Conservation (phyloP, 2,329 filamentous ascomycete species). For the Fusarium chlamydosporum region DNA sequence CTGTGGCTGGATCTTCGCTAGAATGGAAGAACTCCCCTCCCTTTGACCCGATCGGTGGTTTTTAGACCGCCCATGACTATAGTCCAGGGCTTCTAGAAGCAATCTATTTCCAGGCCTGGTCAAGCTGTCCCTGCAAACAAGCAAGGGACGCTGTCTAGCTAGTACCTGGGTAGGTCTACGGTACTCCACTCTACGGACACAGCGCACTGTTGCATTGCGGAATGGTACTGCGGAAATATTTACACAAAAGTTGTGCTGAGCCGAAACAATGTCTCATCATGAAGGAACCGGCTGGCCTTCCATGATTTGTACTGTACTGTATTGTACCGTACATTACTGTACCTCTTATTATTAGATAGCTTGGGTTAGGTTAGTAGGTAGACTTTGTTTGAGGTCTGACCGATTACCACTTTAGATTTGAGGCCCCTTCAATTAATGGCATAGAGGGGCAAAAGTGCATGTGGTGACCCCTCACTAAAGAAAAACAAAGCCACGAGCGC, state of each 20-base stretch:
- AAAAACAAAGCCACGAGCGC: conserved; percentile 4
- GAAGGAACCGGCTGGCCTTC: neutral
- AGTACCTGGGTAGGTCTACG: too few relatives aligned
- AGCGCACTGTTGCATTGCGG: conserved; percentile 4
- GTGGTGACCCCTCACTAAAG: conserved; percentile 2
- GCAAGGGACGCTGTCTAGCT: neutral
- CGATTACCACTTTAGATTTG: conserved; percentile 29
- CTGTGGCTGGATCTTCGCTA: conserved; percentile 15
- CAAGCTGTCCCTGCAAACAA: conserved; percentile 1
- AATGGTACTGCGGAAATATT: conserved; percentile 14
- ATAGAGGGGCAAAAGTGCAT: neutral
- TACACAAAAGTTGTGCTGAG: conserved; percentile 5
- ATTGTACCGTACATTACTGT: neutral
- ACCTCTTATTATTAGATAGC: neutral
- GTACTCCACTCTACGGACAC: neutral
- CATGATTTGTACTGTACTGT: neutral
- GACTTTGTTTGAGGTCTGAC: conserved; percentile 24
- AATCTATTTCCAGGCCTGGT: conserved; percentile 14
- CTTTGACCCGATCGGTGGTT: conserved; percentile 6
- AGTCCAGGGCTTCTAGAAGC: conserved; percentile 34
- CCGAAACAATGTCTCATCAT: conserved; percentile 3
- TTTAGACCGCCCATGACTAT: conserved; percentile 9
- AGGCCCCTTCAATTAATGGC: conserved; percentile 20
- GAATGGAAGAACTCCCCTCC: neutral
- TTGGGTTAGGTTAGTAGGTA: neutral